These are phyloP conservation scores for Juglanconis sp. DNA, from an alignment of 2,329 filamentous ascomycete species.

Conservation along the genomic window DNA sequence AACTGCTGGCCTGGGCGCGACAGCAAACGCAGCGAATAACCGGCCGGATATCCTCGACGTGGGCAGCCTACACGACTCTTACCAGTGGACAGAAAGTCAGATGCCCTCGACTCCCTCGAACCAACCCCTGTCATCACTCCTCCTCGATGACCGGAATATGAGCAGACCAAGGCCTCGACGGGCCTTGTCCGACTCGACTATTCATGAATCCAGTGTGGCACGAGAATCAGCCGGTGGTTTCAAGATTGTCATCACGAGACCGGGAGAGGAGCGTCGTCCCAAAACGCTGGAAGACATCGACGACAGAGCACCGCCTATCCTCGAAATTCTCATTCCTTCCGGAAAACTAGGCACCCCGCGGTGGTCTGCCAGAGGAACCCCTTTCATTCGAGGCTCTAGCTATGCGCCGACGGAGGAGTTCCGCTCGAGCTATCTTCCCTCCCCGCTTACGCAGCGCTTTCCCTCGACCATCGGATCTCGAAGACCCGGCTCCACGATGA, in stretches of 20 bases:
- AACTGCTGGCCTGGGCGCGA: constrained; percentile 52
- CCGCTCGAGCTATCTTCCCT: constrained; percentile 56
- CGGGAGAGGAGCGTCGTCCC: constrained; percentile 56
- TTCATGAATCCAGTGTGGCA: constrained; percentile 58
- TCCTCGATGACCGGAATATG: constrained; percentile 27
- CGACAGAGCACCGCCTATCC: constrained; percentile 44
- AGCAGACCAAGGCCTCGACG: constrained; percentile 50
- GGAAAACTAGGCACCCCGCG: constrained; percentile 79
- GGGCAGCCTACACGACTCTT: constrained; percentile 30
- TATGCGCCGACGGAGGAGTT: constrained; percentile 74
- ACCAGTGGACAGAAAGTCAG: constrained; percentile 42
- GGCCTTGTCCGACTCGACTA: constrained; percentile 73
- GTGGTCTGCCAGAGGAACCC: constrained; percentile 74
- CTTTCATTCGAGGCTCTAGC: constrained; percentile 76
- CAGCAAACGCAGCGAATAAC: constrained; percentile 31
- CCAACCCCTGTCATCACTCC: constrained; percentile 29
- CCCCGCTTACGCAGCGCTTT: constrained; percentile 36
- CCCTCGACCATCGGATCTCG: constrained; percentile 29
- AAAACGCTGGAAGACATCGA: constrained; percentile 60
- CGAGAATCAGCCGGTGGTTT: constrained; percentile 63
- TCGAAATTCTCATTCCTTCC: constrained; percentile 77
- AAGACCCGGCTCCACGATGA: constrained; percentile 35
- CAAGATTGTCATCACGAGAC: constrained; percentile 76
- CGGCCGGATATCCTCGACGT: constrained; percentile 20
- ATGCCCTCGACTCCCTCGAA: constrained; percentile 35